phyloP scores from a whole-genome alignment of 305 asterid species.

The Fraxinus platypoda region DNA sequence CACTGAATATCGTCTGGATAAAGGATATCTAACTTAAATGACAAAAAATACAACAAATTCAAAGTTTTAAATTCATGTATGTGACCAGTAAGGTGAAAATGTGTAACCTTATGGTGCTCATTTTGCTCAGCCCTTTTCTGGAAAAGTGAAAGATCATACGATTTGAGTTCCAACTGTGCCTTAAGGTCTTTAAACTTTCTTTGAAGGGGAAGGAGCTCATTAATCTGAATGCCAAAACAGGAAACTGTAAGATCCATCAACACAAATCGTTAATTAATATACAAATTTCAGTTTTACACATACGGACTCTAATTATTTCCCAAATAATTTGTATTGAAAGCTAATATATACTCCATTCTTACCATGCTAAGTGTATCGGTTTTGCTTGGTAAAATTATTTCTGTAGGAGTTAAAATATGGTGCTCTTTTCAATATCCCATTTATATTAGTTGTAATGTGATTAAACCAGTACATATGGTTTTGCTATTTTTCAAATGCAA shows the following conservation, averaged over 20 bases:
- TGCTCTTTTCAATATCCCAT: conserved; percentile 1
- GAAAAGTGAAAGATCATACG: conserved; percentile 77
- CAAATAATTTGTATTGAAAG: conserved; percentile 2
- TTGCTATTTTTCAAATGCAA: conserved; percentile 9
- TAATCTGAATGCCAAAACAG: conserved; percentile 56
- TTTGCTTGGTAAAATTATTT: background rate
- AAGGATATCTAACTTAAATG: conserved; percentile 17
- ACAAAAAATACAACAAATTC: background rate
- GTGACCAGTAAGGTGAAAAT: conserved; percentile 18
- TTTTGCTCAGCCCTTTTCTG: conserved; percentile 92
- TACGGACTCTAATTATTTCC: background rate
- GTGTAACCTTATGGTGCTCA: conserved; percentile 93
- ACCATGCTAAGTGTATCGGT: conserved; percentile 1
- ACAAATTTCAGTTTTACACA: background rate
- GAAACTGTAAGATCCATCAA: conserved; percentile 14
- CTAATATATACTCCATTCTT: background rate
- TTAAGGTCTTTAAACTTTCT: conserved; percentile 76
- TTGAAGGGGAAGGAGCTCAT: conserved; percentile 82
- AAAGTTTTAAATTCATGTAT: conserved; percentile 8
- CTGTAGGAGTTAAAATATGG: conserved; percentile 3
- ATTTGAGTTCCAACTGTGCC: conserved; percentile 80
- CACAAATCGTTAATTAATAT: background rate
- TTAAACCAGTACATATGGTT: background rate
- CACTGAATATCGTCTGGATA: background rate
- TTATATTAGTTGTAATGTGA: background rate